Conservation (phyloP, 306 rosid species). For the Cicer judaicum region DNA sequence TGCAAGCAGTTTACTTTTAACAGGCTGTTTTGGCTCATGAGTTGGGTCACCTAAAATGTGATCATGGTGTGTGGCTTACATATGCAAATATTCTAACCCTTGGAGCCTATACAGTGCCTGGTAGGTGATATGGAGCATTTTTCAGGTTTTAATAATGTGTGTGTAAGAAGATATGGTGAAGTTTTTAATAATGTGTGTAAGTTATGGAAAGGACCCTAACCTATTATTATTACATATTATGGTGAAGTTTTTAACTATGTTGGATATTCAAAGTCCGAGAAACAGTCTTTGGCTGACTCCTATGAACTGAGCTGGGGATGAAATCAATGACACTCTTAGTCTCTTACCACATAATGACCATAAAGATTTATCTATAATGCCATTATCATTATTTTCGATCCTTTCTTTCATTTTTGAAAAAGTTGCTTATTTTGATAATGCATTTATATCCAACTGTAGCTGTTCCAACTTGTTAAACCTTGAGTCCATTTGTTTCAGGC, state of each 20-base stretch:
- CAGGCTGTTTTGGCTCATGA: slow-evolving; percentile 99
- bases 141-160: neutral
- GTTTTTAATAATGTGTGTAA: slow-evolving; percentile 24
- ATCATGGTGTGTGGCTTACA: slow-evolving; percentile 98
- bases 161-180: neutral
- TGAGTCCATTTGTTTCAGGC: slow-evolving; percentile 58
- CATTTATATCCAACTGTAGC: slow-evolving; percentile 15
- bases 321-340: slow-evolving; percentile 32
- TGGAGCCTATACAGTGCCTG: slow-evolving; percentile 90
- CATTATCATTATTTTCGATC: slow-evolving; percentile 1
- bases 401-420: slow-evolving; percentile 27
- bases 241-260: slow-evolving; percentile 35
- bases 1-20: slow-evolving; percentile 41
- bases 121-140: slow-evolving; percentile 54
- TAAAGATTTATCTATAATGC: slow-evolving; percentile 21
- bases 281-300: slow-evolving; percentile 5
- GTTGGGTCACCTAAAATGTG: slow-evolving; percentile 96
- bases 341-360: slow-evolving; percentile 22
- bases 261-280: slow-evolving; percentile 27
- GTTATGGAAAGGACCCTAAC: no score
- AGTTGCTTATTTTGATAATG: slow-evolving; percentile 20
- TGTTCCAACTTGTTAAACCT: neutral
- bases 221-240: neutral
- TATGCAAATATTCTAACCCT: slow-evolving; percentile 93
- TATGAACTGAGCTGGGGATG: neutral